Conservation (phyloP, 164 flowering plant species). For the Liquidambar formosana region DNA sequence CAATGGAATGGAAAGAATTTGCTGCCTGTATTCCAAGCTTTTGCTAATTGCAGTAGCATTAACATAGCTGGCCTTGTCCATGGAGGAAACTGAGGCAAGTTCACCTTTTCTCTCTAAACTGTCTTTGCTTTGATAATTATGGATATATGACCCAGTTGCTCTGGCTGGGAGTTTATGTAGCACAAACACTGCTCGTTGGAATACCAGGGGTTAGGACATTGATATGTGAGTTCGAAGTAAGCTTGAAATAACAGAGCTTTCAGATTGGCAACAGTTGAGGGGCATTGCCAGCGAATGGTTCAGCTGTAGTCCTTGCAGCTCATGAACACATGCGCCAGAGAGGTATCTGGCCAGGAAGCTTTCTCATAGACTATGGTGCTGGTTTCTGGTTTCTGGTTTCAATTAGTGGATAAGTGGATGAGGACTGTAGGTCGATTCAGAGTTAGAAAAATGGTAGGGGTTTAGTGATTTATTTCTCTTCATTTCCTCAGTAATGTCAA, state of each 20-base stretch:
- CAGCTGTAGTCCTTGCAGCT: conserved; percentile 31
- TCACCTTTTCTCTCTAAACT: not conserved
- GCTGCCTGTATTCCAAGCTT: conserved; percentile 27
- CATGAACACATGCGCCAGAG: no score
- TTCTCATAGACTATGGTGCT: no score
- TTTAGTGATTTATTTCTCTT: no score
- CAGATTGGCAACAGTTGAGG: conserved; percentile 18
- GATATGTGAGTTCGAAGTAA: not conserved
- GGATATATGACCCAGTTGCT: not conserved
- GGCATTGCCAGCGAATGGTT: conserved; percentile 38
- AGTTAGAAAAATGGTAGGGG: no score
- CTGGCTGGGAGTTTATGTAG: conserved; percentile 17
- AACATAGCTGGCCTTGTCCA: conserved; percentile 37
- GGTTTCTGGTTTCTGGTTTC: no score
- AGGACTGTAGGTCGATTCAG: no score
- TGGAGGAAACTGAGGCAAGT: conserved; percentile 1
- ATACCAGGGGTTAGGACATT: not conserved
- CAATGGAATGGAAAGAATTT: conserved; percentile 44
- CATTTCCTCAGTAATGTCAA: conserved; percentile 3
- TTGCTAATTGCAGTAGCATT: conserved; percentile 19
- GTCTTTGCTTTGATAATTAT: conserved; percentile 4
- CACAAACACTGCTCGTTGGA: not conserved
- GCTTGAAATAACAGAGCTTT: conserved; percentile 2
- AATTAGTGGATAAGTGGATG: no score
- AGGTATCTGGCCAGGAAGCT: no score